Evolutionary conservation across 1,284 basidiomycete genomes (phyloP).

Genomic region (Boletellus sp.): DNA sequence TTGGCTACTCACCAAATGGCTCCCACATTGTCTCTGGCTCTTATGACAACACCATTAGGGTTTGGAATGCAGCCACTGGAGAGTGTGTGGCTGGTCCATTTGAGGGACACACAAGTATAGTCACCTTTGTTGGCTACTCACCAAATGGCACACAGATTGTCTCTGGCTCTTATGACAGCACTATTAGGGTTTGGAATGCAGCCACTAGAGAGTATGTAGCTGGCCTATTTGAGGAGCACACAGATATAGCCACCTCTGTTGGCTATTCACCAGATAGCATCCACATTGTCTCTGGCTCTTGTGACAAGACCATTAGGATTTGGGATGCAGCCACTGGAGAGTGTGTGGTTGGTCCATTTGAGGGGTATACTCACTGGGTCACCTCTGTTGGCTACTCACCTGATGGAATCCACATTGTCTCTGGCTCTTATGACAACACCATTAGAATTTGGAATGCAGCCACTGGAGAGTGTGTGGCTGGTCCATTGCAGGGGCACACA

Average conservation of each 20-base stretch:
- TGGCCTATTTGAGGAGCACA: neutral
- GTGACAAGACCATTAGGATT: neutral
- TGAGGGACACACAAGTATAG: too few relatives aligned
- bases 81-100: too few relatives aligned
- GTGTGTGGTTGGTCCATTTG: neutral
- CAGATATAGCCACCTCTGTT: neutral
- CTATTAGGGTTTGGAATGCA: too few relatives aligned
- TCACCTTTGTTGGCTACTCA: too few relatives aligned
- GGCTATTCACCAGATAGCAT: neutral
- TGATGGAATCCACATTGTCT: neutral
- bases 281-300: neutral
- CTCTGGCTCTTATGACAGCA: too few relatives aligned
- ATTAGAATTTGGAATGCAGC: neutral
- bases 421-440: neutral
- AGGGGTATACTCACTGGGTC: too few relatives aligned
- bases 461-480: neutral
- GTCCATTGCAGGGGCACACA: neutral
- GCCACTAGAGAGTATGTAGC: too few relatives aligned
- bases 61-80: too few relatives aligned
- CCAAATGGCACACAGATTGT: too few relatives aligned
- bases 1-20: too few relatives aligned
- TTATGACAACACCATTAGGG: too few relatives aligned
- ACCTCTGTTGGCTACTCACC: neutral
- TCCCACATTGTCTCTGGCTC: too few relatives aligned
- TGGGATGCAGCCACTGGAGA: neutral